These are phyloP conservation scores for Periconia digitata DNA, from an alignment of 2,329 filamentous ascomycete species.

Conservation along the genomic window DNA sequence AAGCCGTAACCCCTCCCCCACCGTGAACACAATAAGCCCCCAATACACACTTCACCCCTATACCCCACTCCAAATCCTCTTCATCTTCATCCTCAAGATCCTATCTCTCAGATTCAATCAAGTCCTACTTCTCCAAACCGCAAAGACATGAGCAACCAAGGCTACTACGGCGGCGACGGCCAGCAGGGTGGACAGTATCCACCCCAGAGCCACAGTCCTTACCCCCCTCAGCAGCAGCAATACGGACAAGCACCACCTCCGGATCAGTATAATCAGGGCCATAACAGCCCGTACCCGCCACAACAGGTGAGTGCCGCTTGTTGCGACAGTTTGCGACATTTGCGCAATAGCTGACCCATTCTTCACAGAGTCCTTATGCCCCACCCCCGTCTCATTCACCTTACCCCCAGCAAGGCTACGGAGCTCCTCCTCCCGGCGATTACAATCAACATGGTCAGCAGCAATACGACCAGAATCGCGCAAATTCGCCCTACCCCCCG, in stretches of 20 bases:
- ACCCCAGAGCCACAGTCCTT: slow-evolving; percentile 24
- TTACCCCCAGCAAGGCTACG: slow-evolving; percentile 33
- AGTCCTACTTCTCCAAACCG: too few species aligned
- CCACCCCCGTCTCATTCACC: slow-evolving; percentile 25
- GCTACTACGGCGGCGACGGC: slow-evolving; percentile 39
- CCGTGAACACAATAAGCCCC: neutral
- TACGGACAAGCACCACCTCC: slow-evolving; percentile 31
- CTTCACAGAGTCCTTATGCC: slow-evolving; percentile 26
- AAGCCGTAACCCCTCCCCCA: neutral
- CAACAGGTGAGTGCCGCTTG: slow-evolving; percentile 15
- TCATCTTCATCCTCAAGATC: neutral
- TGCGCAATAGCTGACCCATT: slow-evolving; percentile 13
- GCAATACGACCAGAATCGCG: slow-evolving; percentile 36
- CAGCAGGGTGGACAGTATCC: slow-evolving; percentile 23
- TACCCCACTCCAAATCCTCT: neutral
- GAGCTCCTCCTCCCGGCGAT: slow-evolving; percentile 22
- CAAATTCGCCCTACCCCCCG: slow-evolving; percentile 39
- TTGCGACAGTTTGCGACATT: neutral
- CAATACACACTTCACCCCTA: neutral
- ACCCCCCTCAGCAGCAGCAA: slow-evolving; percentile 20
- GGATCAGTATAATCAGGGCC: slow-evolving; percentile 32
- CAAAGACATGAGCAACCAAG: slow-evolving; percentile 26
- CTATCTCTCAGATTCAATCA: neutral
- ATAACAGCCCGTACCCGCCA: slow-evolving; percentile 29
- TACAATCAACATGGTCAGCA: slow-evolving; percentile 27